Conservation (phyloP, 1,284 basidiomycete species). For the Ustilago hordei region DNA sequence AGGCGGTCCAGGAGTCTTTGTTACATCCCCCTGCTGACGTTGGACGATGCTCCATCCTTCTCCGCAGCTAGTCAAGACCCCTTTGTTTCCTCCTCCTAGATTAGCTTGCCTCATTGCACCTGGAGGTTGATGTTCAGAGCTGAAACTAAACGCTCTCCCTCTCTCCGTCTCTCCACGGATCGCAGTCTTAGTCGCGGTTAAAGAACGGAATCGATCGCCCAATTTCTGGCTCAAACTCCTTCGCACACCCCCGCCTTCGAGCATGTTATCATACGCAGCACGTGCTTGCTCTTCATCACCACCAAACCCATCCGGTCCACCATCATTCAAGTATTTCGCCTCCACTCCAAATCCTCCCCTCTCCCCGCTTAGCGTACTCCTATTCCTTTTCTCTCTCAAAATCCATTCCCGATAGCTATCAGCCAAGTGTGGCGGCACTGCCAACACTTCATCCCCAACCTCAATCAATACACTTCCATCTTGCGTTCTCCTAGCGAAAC, state of each 20-base stretch:
- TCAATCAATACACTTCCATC: constrained; percentile 55
- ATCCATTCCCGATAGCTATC: constrained; percentile 43
- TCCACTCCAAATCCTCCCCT: constrained; percentile 20
- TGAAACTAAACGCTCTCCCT: constrained; percentile 29
- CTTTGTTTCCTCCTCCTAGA: background rate
- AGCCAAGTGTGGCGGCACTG: constrained; percentile 51
- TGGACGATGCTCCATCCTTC: constrained; percentile 22
- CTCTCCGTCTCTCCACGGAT: background rate
- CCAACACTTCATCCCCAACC: constrained; percentile 59
- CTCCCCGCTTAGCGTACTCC: background rate
- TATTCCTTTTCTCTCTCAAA: constrained; percentile 15
- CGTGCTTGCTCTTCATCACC: constrained; percentile 27
- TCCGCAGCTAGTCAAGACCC: constrained; percentile 17
- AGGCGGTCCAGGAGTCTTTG: background rate
- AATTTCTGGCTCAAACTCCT: constrained; percentile 47
- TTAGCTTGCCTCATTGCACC: constrained; percentile 33
- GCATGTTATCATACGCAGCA: constrained; percentile 21
- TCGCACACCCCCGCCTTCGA: constrained; percentile 7
- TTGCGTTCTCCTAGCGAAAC: constrained; percentile 38
- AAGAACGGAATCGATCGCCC: constrained; percentile 24
- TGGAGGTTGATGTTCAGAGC: constrained; percentile 8
- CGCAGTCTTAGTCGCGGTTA: background rate
- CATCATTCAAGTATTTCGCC: constrained; percentile 29
- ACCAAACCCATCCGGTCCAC: constrained; percentile 32
- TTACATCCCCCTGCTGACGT: constrained; percentile 2